Evolutionary conservation across 1,139 yeast species (phyloP).

Genomic region (Candida neerlandica): DNA sequence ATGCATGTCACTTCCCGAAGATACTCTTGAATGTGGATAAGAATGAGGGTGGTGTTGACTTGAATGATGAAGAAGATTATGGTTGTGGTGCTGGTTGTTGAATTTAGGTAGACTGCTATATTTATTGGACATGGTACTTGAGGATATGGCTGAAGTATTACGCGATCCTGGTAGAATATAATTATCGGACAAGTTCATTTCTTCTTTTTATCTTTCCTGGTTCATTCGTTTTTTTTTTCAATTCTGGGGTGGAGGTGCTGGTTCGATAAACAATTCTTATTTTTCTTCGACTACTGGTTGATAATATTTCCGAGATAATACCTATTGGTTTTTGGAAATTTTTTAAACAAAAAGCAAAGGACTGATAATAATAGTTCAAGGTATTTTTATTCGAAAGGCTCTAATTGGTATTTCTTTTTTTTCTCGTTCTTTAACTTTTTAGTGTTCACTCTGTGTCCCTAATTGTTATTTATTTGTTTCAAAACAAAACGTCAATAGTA

Average conservation of each 20-base stretch:
- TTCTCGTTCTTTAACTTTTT: neutral
- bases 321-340: neutral
- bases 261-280: neutral
- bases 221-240: neutral
- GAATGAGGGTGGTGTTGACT: neutral
- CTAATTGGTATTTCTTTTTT: neutral
- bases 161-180: slow-evolving; percentile 3
- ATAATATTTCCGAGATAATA: neutral
- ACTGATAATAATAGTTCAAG: neutral
- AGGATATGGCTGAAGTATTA: slow-evolving; percentile 2
- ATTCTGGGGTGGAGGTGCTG: neutral
- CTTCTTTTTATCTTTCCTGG: neutral
- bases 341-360: neutral
- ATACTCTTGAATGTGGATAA: slow-evolving; percentile 8
- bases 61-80: slow-evolving; percentile 6
- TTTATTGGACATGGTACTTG: slow-evolving; percentile 16
- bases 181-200: slow-evolving; percentile 5
- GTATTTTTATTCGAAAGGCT: neutral
- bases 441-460: neutral
- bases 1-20: slow-evolving; percentile 12
- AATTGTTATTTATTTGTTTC: neutral
- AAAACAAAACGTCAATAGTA: slow-evolving; percentile 1
- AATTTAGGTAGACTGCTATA: slow-evolving; percentile 21
- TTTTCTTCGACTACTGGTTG: neutral
- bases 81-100: slow-evolving; percentile 4